phyloP scores from a whole-genome alignment of 148 eudicot species.

The Silene uniflora region DNA sequence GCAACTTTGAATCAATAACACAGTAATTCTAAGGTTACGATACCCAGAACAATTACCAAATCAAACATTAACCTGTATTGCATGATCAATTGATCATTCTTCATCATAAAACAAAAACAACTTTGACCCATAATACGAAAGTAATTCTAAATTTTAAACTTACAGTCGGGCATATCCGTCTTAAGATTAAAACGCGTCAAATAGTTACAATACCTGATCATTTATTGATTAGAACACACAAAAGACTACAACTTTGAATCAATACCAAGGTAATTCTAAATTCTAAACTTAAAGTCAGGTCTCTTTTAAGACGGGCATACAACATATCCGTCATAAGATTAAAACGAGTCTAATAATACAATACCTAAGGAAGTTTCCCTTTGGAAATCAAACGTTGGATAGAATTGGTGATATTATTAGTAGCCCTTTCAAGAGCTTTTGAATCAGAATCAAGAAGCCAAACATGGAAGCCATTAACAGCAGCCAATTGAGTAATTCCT shows the following conservation, averaged over 20 bases:
- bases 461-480: conserved; percentile 52
- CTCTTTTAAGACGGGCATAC: too few relatives aligned
- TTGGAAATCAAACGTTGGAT: conserved; percentile 52
- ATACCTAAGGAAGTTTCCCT: conserved; percentile 36
- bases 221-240: too few relatives aligned
- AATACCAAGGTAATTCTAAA: neutral
- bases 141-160: neutral
- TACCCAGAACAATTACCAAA: neutral
- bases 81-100: neutral
- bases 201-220: too few relatives aligned
- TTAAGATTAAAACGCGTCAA: too few relatives aligned
- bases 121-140: too few relatives aligned
- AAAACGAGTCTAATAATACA: too few relatives aligned
- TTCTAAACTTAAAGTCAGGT: neutral
- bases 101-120: too few relatives aligned
- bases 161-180: too few relatives aligned
- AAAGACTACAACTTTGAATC: too few relatives aligned
- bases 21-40: neutral
- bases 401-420: conserved; percentile 37
- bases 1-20: neutral
- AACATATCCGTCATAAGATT: too few relatives aligned
- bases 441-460: conserved; percentile 64
- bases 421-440: conserved; percentile 53
- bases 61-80: neutral
- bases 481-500: conserved; percentile 85